phyloP scores from a whole-genome alignment of 352 stramenopile genomes.

The Phytophthora vignae region DNA sequence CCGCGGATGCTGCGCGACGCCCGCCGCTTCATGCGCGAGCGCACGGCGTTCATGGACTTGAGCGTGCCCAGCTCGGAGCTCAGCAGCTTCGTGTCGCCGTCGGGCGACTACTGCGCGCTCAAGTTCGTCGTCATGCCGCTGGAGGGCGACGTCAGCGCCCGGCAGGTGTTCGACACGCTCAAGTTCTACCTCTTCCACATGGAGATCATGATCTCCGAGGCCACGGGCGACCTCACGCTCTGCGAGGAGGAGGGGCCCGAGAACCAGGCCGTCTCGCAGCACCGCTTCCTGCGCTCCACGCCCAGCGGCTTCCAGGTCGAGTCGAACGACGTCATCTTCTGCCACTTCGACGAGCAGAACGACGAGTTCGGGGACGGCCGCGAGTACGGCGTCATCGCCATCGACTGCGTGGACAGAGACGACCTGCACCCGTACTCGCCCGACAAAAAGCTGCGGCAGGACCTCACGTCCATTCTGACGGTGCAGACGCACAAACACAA shows the following conservation, averaged over 20 bases:
- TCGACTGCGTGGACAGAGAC: slow-evolving; percentile 47
- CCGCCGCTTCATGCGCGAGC: slow-evolving; percentile 38
- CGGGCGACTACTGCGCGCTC: slow-evolving; percentile 33
- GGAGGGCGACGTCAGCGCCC: slow-evolving; percentile 22
- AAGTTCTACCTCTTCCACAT: slow-evolving; percentile 44
- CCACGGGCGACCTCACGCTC: slow-evolving; percentile 40
- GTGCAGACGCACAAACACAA: slow-evolving; percentile 32
- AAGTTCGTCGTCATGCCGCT: slow-evolving; percentile 42
- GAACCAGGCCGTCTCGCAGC: slow-evolving; percentile 30
- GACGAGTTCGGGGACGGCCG: slow-evolving; percentile 29
- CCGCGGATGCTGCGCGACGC: slow-evolving; percentile 32
- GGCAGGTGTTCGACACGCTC: slow-evolving; percentile 36
- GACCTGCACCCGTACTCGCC: slow-evolving; percentile 44
- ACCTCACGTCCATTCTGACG: slow-evolving; percentile 41
- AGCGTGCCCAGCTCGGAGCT: slow-evolving; percentile 28
- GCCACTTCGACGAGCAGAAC: slow-evolving; percentile 35
- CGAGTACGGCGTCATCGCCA: slow-evolving; percentile 36
- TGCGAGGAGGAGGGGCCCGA: slow-evolving; percentile 31
- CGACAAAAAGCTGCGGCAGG: slow-evolving; percentile 37
- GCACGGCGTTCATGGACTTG: slow-evolving; percentile 30
- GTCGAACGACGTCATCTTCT: slow-evolving; percentile 39
- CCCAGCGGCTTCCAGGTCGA: slow-evolving; percentile 38
- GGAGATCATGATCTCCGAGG: slow-evolving; percentile 53
- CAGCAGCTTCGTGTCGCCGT: slow-evolving; percentile 34
- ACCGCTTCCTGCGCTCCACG: slow-evolving; percentile 37